These are phyloP conservation scores for Oryza australiensis DNA, from an alignment of 176 grass and related monocot genomes.

Conservation along the genomic window DNA sequence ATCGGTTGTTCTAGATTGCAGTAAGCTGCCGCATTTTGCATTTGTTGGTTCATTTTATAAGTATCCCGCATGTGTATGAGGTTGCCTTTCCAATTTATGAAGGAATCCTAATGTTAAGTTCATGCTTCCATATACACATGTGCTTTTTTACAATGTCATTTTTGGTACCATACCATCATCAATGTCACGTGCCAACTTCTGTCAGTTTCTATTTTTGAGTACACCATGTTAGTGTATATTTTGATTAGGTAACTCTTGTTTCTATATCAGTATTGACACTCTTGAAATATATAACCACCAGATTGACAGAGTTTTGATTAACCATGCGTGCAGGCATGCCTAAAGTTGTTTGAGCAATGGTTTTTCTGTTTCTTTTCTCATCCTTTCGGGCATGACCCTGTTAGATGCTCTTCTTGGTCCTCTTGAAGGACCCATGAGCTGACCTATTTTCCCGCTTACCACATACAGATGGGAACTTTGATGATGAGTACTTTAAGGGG, in stretches of 20 bases:
- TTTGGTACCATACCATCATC: neutral
- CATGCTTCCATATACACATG: neutral
- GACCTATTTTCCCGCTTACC: neutral
- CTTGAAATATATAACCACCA: neutral
- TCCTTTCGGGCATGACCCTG: neutral
- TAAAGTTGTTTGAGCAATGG: conserved; percentile 12
- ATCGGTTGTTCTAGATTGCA: neutral
- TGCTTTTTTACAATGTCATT: neutral
- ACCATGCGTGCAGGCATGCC: neutral
- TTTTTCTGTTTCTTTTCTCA: neutral
- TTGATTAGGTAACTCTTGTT: neutral
- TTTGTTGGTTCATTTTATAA: neutral
- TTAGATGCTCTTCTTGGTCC: neutral
- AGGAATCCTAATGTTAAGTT: neutral
- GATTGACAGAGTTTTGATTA: neutral
- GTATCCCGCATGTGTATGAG: neutral
- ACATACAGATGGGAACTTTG: conserved; percentile 74
- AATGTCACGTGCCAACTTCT: neutral
- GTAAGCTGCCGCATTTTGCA: neutral
- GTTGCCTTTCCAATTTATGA: neutral
- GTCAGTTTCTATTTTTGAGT: neutral
- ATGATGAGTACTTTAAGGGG: conserved; percentile 84
- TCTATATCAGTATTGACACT: neutral
- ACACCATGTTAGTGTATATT: neutral
- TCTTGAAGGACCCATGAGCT: neutral